These are phyloP conservation scores for Berkeleyomyces rouxiae DNA, from an alignment of 2,329 filamentous ascomycete species.

Conservation along the genomic window DNA sequence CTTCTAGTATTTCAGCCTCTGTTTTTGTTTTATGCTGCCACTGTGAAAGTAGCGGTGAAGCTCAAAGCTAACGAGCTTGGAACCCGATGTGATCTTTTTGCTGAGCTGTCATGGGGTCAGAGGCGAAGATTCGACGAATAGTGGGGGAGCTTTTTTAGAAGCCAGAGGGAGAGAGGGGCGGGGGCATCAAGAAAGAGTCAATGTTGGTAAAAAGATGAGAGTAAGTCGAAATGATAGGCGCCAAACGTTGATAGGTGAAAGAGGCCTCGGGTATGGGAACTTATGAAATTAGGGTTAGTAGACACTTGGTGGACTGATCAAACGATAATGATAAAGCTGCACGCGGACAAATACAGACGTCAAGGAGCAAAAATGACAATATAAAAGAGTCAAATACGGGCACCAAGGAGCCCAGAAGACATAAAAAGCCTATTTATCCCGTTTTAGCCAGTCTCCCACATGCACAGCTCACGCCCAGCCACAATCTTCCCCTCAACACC, in stretches of 20 bases:
- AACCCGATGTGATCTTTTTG: background rate
- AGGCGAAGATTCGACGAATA: background rate
- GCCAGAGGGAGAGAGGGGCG: background rate
- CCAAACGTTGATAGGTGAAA: background rate
- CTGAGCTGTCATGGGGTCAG: background rate
- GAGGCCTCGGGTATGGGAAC: background rate
- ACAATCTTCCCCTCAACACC: background rate
- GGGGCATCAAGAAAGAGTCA: background rate
- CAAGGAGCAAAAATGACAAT: background rate
- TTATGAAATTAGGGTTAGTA: background rate
- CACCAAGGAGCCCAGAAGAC: no score
- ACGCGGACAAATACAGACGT: background rate
- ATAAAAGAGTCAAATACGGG: background rate
- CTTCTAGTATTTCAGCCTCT: background rate
- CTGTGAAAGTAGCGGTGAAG: constrained; percentile 1
- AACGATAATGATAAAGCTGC: background rate
- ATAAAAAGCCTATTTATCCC: background rate
- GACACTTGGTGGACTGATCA: background rate
- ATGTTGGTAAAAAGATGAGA: background rate
- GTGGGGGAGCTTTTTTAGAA: background rate
- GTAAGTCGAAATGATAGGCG: background rate
- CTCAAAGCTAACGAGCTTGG: background rate
- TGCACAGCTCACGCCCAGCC: background rate
- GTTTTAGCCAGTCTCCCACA: background rate
- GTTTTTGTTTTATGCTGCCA: background rate